Base-by-base conservation (phyloP, 768 basidiomycete genomes). In the Termitomyces sp. region DNA sequence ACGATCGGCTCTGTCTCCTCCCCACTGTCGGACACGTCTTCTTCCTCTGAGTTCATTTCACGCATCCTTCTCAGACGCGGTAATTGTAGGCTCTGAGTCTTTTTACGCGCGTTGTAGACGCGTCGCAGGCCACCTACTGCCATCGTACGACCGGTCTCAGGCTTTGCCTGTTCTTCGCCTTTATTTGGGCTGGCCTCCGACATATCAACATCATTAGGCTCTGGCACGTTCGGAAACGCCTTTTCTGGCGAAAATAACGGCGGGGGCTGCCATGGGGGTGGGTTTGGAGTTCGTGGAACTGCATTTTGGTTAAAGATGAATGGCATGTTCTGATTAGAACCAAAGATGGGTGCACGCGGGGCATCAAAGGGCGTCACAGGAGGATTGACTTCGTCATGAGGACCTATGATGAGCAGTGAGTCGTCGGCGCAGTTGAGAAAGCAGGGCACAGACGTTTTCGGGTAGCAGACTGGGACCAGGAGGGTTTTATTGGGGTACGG, bases 151-250 rank as follows among this genome's bases (percentile, higher is more conserved):
- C 74, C 76, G 16, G 65, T 70, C 41, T 75, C 75, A 16, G 59
- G 55, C 43, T 73, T 68, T 32, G 65, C 49, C 49, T 59, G 68
- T 22, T 79, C 78, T 28, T 80, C 76, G 18, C 65, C 65, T 59
- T 76, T 81, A 22, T 78, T 76, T 33, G 88, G 88, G 64, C 86
- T 90, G 14, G 74, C 70, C 52, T 92, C 90, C 6, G 78, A 73
- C 90, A 92, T 92, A 66, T 88, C 87, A 20, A 92, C 75, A 67
- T 92, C 90, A 32, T 75, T 77, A 26, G 82, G 62, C 64, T 90
- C 88, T 40, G 67, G 58, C 28, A 73, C 72, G 44, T 72, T 72
- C 35, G 84, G 83, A 60, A 88, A 86, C 11, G 80, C 78, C 62
- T 84, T 87, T 54, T 78, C 70, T 1, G 83, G 78, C 11, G 85